These are phyloP conservation scores for Blastomyces parvus DNA, from an alignment of 2,329 filamentous ascomycete species.

Conservation along the genomic window DNA sequence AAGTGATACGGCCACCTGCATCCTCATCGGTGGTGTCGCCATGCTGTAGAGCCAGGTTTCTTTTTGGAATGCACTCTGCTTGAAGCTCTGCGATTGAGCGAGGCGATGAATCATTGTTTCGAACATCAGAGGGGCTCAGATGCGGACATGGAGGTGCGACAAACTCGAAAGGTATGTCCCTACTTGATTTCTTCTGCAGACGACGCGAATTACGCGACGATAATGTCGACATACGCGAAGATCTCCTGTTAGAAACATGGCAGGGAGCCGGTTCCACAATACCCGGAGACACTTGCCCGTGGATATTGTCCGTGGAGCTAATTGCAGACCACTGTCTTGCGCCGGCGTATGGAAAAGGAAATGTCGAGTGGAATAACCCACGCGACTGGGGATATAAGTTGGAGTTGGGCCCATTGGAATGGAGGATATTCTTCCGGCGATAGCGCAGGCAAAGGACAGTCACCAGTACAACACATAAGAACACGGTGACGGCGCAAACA, in stretches of 20 bases:
- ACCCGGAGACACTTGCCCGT: background rate
- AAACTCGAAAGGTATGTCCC: background rate
- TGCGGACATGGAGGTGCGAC: background rate
- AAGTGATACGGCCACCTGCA: background rate
- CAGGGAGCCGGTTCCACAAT: background rate
- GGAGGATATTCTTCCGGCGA: background rate
- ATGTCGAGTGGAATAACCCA: slow-evolving; percentile 4
- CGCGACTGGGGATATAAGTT: slow-evolving; percentile 5
- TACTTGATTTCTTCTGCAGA: slow-evolving; percentile 3
- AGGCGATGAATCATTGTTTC: background rate
- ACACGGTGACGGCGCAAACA: slow-evolving; percentile 1
- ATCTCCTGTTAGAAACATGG: background rate
- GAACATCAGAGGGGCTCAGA: background rate
- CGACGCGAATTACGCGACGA: slow-evolving; percentile 5
- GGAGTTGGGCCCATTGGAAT: background rate
- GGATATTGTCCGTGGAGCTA: background rate
- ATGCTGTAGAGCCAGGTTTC: background rate
- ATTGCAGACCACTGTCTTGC: slow-evolving; percentile 7
- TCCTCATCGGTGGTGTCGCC: background rate
- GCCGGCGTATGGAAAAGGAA: background rate
- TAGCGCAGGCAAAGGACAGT: slow-evolving; percentile 5
- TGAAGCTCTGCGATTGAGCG: background rate
- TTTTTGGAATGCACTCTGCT: background rate
- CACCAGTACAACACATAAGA: background rate
- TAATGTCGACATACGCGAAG: background rate